These are phyloP conservation scores for Ceratobasidium sp. DNA, from an alignment of 1,284 basidiomycete species.

Conservation along the genomic window DNA sequence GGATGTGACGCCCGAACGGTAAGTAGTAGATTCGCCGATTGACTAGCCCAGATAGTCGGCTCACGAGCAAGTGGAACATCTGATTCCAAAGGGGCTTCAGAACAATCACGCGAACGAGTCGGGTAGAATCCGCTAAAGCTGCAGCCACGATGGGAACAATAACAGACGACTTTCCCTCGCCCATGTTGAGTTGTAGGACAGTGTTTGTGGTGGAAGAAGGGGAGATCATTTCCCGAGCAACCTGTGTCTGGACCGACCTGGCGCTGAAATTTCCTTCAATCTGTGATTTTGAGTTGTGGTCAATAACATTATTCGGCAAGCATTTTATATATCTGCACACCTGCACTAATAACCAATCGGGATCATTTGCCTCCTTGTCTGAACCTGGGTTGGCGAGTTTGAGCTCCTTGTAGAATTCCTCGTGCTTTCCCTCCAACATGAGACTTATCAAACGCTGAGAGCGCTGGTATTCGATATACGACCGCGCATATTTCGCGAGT, in stretches of 20 bases:
- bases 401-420: conserved; percentile 34
- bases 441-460: conserved; percentile 12
- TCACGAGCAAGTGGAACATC: conserved; percentile 60
- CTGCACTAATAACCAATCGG: conserved; percentile 32
- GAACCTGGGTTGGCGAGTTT: background rate
- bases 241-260: conserved; percentile 53
- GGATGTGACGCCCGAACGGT: conserved; percentile 57
- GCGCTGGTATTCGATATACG: conserved; percentile 17
- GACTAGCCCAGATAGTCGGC: conserved; percentile 55
- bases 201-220: conserved; percentile 53
- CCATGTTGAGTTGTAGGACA: conserved; percentile 64
- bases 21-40: conserved; percentile 59
- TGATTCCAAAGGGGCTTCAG: conserved; percentile 55
- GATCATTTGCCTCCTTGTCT: background rate
- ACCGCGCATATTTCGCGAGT: conserved; percentile 20
- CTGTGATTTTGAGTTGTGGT: conserved; percentile 45
- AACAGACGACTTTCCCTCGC: conserved; percentile 63
- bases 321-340: too few species aligned
- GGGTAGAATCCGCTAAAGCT: conserved; percentile 54
- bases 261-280: conserved; percentile 56
- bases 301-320: too few species aligned
- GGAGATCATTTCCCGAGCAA: conserved; percentile 59
- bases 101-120: conserved; percentile 58
- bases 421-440: background rate
- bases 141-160: conserved; percentile 57